Conservation (phyloP, 495 filamentous ascomycete species). For the Hypoxylon fuscum region DNA sequence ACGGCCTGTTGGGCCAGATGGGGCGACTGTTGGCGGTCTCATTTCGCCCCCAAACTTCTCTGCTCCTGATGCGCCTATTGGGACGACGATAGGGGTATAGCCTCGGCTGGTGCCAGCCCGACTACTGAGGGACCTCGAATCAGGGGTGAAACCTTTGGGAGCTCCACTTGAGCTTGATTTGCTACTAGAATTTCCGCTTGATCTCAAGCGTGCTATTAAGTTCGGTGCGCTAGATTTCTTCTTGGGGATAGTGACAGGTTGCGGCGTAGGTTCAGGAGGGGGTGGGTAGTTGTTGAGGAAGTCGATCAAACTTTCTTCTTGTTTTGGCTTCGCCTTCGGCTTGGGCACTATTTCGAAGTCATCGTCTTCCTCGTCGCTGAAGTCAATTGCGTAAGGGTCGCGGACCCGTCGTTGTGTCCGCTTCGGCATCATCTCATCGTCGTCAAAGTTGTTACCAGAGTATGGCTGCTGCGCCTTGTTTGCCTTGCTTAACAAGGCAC, state of each 20-base stretch:
- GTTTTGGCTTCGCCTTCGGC: slow-evolving; percentile 46
- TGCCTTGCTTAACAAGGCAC: slow-evolving; percentile 54
- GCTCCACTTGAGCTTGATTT: slow-evolving; percentile 32
- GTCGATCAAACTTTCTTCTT: slow-evolving; percentile 83
- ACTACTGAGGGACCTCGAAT: slow-evolving; percentile 45
- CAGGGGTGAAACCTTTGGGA: slow-evolving; percentile 43
- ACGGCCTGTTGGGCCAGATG: slow-evolving; percentile 36
- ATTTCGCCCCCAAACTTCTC: slow-evolving; percentile 41
- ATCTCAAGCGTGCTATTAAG: slow-evolving; percentile 68
- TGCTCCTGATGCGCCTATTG: slow-evolving; percentile 23
- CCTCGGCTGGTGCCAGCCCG: slow-evolving; percentile 45
- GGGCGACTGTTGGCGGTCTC: slow-evolving; percentile 34
- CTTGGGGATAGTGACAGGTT: slow-evolving; percentile 58
- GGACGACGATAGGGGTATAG: slow-evolving; percentile 60
- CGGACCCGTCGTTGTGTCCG: slow-evolving; percentile 79
- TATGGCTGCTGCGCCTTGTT: slow-evolving; percentile 33
- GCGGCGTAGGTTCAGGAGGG: slow-evolving; percentile 62
- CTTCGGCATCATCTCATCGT: slow-evolving; percentile 62
- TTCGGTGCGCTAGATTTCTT: slow-evolving; percentile 68
- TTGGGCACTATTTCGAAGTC: slow-evolving; percentile 53
- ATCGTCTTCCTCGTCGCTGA: slow-evolving; percentile 79
- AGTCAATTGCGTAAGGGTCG: slow-evolving; percentile 93
- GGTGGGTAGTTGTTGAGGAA: slow-evolving; percentile 88
- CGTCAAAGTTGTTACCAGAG: slow-evolving; percentile 43
- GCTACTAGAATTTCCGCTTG: slow-evolving; percentile 50